These are phyloP conservation scores for Isatis tinctoria DNA, from an alignment of 345 rosid species.

Conservation along the genomic window DNA sequence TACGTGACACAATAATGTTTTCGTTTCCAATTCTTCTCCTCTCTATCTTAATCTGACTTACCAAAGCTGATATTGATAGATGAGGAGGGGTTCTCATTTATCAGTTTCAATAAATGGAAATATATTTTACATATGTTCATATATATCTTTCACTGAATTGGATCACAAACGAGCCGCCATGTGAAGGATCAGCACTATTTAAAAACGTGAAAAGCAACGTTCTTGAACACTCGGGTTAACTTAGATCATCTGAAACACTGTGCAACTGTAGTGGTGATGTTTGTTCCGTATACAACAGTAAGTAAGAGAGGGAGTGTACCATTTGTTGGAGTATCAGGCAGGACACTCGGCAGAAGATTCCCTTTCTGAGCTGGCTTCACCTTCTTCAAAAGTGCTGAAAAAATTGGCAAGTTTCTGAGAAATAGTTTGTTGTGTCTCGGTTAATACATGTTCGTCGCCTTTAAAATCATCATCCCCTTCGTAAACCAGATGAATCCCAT, in stretches of 20 bases:
- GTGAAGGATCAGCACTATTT: too few species aligned
- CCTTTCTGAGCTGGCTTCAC: constrained; percentile 2
- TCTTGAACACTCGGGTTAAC: not conserved
- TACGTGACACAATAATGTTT: too few species aligned
- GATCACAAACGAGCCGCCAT: too few species aligned
- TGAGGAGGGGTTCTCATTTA: too few species aligned
- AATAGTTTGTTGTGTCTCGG: not conserved
- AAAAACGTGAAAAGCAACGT: not conserved
- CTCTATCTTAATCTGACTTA: too few species aligned
- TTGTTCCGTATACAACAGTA: not conserved
- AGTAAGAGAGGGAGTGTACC: not conserved
- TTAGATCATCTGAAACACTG: not conserved
- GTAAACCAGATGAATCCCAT: constrained; percentile 29
- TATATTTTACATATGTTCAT: too few species aligned
- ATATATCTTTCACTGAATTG: too few species aligned
- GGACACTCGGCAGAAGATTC: not conserved
- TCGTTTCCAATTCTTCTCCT: too few species aligned
- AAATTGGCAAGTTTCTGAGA: constrained; percentile 34
- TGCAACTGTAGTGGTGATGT: not conserved
- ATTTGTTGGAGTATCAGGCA: not conserved
- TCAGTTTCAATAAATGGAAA: too few species aligned
- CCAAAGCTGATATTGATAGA: too few species aligned
- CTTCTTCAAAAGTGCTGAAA: constrained; percentile 20
- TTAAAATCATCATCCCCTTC: constrained; percentile 24
- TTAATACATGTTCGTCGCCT: not conserved